Evolutionary conservation across 164 flowering plant species (phyloP).

Genomic region (Euptelea pleiosperma): DNA sequence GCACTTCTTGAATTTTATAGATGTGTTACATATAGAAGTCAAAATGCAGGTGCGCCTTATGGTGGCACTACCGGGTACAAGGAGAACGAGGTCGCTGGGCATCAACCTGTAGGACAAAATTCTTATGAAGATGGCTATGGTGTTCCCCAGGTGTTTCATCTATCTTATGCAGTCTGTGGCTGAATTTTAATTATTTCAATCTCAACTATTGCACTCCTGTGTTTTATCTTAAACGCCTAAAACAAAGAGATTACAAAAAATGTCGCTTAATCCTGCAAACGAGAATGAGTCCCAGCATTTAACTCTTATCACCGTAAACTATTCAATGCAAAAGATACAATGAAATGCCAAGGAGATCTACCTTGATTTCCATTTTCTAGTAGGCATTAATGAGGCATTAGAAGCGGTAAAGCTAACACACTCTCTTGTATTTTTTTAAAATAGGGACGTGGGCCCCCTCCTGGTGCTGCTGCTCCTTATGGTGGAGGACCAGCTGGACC

Average conservation of each 20-base stretch:
- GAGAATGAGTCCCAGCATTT: too few species aligned
- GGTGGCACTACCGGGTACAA: constrained; percentile 47
- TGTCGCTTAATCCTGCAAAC: too few species aligned
- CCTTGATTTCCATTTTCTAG: too few species aligned
- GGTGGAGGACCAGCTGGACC: constrained; percentile 27
- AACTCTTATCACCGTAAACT: too few species aligned
- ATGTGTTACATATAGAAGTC: constrained; percentile 3
- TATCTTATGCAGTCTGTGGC: constrained; percentile 4
- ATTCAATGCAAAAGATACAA: too few species aligned
- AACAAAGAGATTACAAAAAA: too few species aligned
- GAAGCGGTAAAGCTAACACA: neutral
- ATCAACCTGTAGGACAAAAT: constrained; percentile 44
- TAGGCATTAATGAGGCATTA: too few species aligned
- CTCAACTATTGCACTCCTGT: neutral
- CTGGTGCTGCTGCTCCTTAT: constrained; percentile 20
- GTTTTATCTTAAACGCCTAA: too few species aligned
- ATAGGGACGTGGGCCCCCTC: constrained; percentile 16
- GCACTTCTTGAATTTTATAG: neutral
- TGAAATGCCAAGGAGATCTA: too few species aligned
- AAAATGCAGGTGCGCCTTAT: constrained; percentile 50
- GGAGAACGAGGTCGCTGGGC: constrained; percentile 47
- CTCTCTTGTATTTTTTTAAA: neutral
- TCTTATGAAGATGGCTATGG: constrained; percentile 60
- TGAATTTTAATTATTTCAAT: neutral
- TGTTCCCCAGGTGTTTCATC: constrained; percentile 53